These are phyloP conservation scores for Croton setiger DNA, from an alignment of 441 rosid species.

Conservation along the genomic window DNA sequence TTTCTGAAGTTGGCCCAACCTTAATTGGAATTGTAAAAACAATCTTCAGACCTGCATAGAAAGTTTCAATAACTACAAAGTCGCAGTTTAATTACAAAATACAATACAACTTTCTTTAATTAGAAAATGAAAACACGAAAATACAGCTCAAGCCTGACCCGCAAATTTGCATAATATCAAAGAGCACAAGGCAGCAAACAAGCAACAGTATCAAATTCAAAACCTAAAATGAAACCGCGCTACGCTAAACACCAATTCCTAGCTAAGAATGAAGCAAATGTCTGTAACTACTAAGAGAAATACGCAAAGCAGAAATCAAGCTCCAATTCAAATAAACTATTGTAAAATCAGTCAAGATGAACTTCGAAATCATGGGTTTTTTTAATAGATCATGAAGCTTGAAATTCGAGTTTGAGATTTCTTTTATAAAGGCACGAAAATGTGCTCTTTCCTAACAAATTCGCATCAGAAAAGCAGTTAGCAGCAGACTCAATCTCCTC, in stretches of 20 bases:
- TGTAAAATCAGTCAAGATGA: too few relatives aligned
- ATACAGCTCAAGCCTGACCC: neutral
- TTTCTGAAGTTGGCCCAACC: too few relatives aligned
- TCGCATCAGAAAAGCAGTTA: slow-evolving; percentile 76
- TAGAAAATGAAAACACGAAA: neutral
- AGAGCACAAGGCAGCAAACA: neutral
- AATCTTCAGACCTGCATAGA: too few relatives aligned
- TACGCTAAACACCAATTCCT: neutral
- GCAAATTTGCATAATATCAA: neutral
- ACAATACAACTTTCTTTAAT: neutral
- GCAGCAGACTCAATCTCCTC: slow-evolving; percentile 89
- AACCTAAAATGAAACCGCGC: neutral
- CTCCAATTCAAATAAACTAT: too few relatives aligned
- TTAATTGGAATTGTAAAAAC: too few relatives aligned
- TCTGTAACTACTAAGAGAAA: neutral
- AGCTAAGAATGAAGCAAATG: neutral
- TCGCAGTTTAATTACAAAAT: too few relatives aligned
- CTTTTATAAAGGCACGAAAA: slow-evolving; percentile 77
- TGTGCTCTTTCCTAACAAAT: slow-evolving; percentile 57
- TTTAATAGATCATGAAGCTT: neutral
- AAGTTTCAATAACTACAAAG: too few relatives aligned
- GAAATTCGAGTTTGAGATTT: neutral
- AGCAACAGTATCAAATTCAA: neutral
- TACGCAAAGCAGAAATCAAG: neutral
- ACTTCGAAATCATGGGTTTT: neutral